These are phyloP conservation scores for Scutellaria barbata DNA, from an alignment of 257 asterid species.

Conservation along the genomic window DNA sequence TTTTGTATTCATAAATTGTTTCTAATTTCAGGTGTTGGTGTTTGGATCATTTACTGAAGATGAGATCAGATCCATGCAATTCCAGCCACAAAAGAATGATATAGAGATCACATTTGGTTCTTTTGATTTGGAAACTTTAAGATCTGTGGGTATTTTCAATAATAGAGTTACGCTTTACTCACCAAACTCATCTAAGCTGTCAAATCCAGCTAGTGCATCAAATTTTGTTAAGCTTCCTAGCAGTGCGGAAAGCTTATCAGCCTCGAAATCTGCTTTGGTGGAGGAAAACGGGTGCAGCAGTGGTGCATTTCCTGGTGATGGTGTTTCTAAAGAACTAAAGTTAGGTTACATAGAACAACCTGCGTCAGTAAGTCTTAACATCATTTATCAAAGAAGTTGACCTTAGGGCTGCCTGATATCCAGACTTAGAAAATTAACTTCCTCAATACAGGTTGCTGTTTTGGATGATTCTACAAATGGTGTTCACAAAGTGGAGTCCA, in stretches of 20 bases:
- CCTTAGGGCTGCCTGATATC: conserved; percentile 36
- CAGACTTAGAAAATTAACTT: conserved; percentile 37
- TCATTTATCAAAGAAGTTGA: conserved; percentile 31
- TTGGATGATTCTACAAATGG: conserved; percentile 43
- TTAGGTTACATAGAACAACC: conserved; percentile 28
- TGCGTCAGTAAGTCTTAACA: conserved; percentile 27
- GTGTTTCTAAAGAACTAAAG: conserved; percentile 41
- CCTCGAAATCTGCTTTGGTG: conserved; percentile 30
- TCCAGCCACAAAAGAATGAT: conserved; percentile 47
- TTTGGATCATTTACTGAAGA: conserved; percentile 88
- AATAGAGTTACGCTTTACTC: conserved; percentile 37
- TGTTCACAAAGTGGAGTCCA: conserved; percentile 33
- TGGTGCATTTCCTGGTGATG: conserved; percentile 29
- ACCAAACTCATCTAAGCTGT: conserved; percentile 38
- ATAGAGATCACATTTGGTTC: conserved; percentile 63
- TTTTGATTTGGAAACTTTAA: conserved; percentile 60
- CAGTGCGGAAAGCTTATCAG: conserved; percentile 30
- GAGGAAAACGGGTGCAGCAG: conserved; percentile 44
- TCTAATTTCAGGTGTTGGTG: conserved; percentile 55
- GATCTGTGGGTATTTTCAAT: conserved; percentile 63
- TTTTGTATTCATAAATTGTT: conserved; percentile 5
- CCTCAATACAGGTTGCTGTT: conserved; percentile 35
- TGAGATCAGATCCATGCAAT: conserved; percentile 63
- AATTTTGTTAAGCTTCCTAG: conserved; percentile 24
- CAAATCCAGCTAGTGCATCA: conserved; percentile 33